Percentiles rank a stretch among this genome's conserved stretches.
Evolutionary conservation across 805 yeast genomes (phyloP).

Genomic region (Barnettozyma sp.): DNA sequence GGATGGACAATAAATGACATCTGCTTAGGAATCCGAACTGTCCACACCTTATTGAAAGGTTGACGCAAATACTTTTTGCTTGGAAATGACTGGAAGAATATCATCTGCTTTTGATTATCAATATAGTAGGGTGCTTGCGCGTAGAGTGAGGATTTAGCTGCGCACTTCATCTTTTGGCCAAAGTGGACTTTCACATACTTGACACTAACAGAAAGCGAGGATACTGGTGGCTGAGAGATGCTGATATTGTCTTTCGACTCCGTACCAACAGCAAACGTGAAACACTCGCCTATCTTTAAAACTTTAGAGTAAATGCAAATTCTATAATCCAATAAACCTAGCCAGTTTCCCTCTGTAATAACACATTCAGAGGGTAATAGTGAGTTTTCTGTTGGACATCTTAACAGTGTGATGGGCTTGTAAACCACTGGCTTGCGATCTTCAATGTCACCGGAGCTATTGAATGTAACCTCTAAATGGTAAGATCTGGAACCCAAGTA

Average conservation of each 20-base stretch:
- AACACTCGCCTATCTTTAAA: constrained; percentile 11
- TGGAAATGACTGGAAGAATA: constrained; percentile 2
- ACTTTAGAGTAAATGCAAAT: constrained; percentile 15
- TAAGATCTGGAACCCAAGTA: constrained; percentile 15
- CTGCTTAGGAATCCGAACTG: constrained; percentile 9
- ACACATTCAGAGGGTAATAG: constrained; percentile 10
- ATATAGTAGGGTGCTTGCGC: constrained; percentile 1
- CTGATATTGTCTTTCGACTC: too few species aligned
- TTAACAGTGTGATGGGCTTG: constrained; percentile 10
- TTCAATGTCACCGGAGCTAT: not conserved
- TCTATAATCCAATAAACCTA: constrained; percentile 13
- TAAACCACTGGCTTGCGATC: not conserved
- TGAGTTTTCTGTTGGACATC: constrained; percentile 16
- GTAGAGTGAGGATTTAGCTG: not conserved
- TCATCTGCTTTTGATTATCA: constrained; percentile 4
- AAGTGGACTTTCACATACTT: constrained; percentile 13
- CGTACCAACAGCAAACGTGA: too few species aligned
- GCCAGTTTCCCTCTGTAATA: constrained; percentile 16
- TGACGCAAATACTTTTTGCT: not conserved
- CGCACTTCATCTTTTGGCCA: constrained; percentile 15
- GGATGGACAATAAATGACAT: constrained; percentile 12
- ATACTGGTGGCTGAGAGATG: too few species aligned
- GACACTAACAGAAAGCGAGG: constrained; percentile 8
- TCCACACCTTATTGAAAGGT: constrained; percentile 7
- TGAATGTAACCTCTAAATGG: constrained; percentile 11